Evolutionary conservation across 202 grass and related monocot genomes (phyloP).

Genomic region (Panicum hallii): DNA sequence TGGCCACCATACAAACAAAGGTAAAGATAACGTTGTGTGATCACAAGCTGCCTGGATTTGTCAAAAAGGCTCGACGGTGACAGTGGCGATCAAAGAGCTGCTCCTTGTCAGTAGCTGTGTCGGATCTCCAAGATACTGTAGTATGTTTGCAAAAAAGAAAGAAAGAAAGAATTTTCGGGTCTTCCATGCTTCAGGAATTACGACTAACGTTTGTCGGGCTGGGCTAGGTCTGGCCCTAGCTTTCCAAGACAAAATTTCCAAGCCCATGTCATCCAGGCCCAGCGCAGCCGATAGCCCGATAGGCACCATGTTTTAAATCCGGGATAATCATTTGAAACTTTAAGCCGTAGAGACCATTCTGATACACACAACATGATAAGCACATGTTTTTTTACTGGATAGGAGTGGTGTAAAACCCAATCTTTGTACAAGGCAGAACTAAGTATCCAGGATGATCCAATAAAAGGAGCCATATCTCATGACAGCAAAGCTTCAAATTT

Average conservation of each 20-base stretch:
- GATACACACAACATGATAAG: neutral
- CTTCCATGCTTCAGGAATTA: too few relatives aligned
- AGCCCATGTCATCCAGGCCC: neutral
- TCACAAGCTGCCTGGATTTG: constrained; percentile 39
- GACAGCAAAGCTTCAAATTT: neutral
- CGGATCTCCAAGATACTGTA: too few relatives aligned
- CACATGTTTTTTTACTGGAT: neutral
- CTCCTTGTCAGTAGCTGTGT: neutral
- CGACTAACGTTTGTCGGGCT: neutral
- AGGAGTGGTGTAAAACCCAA: neutral
- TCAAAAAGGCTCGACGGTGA: constrained; percentile 45
- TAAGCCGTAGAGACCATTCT: neutral
- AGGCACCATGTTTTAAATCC: too few relatives aligned
- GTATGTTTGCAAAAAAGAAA: too few relatives aligned
- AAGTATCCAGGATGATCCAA: neutral
- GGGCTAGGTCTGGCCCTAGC: neutral
- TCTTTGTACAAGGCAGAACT: neutral
- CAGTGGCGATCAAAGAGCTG: neutral
- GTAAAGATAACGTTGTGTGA: neutral
- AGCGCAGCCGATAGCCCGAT: neutral
- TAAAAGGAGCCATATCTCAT: neutral
- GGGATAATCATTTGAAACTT: too few relatives aligned
- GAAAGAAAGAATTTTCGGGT: too few relatives aligned
- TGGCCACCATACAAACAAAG: constrained; percentile 31
- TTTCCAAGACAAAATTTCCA: neutral